Conservation (phyloP, 768 basidiomycete species). For the Suillus cothurnatus region DNA sequence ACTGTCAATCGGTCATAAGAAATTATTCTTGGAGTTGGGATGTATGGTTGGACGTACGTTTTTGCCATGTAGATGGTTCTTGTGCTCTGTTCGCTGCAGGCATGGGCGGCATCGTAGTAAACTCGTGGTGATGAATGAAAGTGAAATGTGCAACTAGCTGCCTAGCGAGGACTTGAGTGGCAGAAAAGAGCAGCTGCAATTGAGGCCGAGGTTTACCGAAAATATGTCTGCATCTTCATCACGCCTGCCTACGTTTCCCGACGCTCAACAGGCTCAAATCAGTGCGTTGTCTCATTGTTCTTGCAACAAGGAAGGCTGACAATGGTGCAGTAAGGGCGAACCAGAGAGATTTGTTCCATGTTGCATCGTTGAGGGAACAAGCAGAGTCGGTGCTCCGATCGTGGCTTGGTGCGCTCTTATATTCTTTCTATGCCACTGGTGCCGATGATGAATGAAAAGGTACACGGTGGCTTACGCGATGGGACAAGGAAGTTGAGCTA, state of each 20-base stretch:
- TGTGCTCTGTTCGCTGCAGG: conserved; percentile 40
- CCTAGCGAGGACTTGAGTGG: neutral
- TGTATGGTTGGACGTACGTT: conserved; percentile 49
- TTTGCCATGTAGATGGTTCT: conserved; percentile 74
- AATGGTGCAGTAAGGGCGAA: conserved; percentile 71
- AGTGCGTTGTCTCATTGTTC: conserved; percentile 50
- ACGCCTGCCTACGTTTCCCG: conserved; percentile 58
- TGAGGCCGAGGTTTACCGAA: neutral
- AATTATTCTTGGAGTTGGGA: neutral
- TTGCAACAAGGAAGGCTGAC: conserved; percentile 12
- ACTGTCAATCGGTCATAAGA: conserved; percentile 41
- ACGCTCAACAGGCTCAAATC: conserved; percentile 84
- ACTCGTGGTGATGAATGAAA: neutral
- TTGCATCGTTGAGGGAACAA: conserved; percentile 74
- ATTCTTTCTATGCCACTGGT: conserved; percentile 6
- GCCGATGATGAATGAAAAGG: conserved; percentile 45
- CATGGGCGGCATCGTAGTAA: conserved; percentile 3
- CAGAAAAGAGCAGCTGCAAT: conserved; percentile 5
- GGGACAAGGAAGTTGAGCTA: conserved; percentile 82
- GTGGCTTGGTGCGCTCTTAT: conserved; percentile 63
- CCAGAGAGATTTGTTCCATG: conserved; percentile 80
- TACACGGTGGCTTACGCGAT: conserved; percentile 75
- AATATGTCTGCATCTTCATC: conserved; percentile 5
- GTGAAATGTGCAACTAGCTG: neutral
- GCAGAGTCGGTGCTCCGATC: conserved; percentile 72